A percentile compares a stretch with the other conserved stretches of the same genome.
Evolutionary conservation across 352 stramenopile species (phyloP).

Genomic region (Pythium aphanidermatum): DNA sequence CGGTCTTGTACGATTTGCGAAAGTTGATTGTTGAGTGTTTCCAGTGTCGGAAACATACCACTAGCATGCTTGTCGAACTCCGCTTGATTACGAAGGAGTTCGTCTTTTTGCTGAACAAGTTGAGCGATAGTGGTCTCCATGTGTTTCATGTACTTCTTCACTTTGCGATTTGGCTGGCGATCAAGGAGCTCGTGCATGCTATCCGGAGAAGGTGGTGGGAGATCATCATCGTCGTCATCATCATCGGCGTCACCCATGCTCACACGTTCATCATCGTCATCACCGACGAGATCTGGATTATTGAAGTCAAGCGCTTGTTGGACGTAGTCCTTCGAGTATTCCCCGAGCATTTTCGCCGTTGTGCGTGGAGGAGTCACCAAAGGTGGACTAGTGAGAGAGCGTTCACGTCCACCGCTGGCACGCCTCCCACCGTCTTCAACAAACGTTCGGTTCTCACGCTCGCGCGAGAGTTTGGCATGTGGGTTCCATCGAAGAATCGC

Average conservation of each 20-base stretch:
- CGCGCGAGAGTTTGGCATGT: conserved; percentile 23
- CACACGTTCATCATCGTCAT: conserved; percentile 11
- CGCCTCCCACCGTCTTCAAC: background rate
- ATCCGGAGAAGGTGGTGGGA: conserved; percentile 7
- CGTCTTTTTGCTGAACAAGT: conserved; percentile 72
- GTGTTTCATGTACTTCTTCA: conserved; percentile 69
- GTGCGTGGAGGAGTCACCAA: conserved; percentile 32
- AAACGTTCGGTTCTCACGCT: conserved; percentile 20
- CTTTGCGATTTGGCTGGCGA: conserved; percentile 22
- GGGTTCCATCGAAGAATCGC: conserved; percentile 42
- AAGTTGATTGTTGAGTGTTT: conserved; percentile 72
- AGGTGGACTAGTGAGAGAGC: conserved; percentile 26
- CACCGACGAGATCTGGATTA: conserved; percentile 25
- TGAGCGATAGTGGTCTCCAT: conserved; percentile 78
- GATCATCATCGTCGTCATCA: conserved; percentile 14
- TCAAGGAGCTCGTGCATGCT: conserved; percentile 11
- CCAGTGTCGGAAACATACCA: conserved; percentile 73
- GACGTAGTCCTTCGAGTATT: conserved; percentile 67
- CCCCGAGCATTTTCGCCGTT: conserved; percentile 51
- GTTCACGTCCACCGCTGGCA: conserved; percentile 18
- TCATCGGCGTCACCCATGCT: conserved; percentile 14
- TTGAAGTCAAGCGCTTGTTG: conserved; percentile 73
- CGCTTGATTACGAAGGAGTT: conserved; percentile 63
- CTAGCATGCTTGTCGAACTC: conserved; percentile 84
- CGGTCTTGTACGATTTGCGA: conserved; percentile 74